Evolutionary conservation across 2,329 filamentous ascomycete genomes (phyloP).

Genomic region (Cladosporium sp.): DNA sequence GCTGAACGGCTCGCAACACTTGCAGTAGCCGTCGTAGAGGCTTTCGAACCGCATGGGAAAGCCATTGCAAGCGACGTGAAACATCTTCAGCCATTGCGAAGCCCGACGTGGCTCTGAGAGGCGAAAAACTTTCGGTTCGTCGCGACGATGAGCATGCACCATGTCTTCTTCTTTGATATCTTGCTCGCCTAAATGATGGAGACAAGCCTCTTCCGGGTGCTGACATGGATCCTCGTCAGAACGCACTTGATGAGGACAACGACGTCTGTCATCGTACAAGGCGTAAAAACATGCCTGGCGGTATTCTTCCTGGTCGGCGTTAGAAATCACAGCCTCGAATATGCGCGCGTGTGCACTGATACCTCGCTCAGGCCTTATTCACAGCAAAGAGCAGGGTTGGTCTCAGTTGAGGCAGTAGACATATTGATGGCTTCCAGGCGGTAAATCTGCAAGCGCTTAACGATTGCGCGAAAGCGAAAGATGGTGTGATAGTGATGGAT

Average conservation of each 20-base stretch:
- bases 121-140: not conserved
- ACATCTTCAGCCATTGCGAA: not conserved
- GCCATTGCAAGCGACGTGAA: not conserved
- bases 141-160: not conserved
- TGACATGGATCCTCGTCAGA: not conserved
- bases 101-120: not conserved
- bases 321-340: not conserved
- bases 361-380: not conserved
- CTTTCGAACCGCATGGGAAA: not conserved
- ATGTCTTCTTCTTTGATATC: not conserved
- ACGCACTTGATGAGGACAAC: not conserved
- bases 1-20: not conserved
- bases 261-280: not conserved
- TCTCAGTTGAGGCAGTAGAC: not conserved
- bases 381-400: not conserved
- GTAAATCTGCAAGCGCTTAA: not conserved
- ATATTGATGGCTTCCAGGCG: not conserved
- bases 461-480: not conserved
- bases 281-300: not conserved
- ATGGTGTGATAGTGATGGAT: not conserved
- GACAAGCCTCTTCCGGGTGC: not conserved
- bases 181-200: not conserved
- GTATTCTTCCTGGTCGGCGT: not conserved
- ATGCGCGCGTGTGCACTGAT: not conserved
- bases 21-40: not conserved